Evolutionary conservation across 306 rosid genomes (phyloP).

Genomic region (Inga oerstediana): DNA sequence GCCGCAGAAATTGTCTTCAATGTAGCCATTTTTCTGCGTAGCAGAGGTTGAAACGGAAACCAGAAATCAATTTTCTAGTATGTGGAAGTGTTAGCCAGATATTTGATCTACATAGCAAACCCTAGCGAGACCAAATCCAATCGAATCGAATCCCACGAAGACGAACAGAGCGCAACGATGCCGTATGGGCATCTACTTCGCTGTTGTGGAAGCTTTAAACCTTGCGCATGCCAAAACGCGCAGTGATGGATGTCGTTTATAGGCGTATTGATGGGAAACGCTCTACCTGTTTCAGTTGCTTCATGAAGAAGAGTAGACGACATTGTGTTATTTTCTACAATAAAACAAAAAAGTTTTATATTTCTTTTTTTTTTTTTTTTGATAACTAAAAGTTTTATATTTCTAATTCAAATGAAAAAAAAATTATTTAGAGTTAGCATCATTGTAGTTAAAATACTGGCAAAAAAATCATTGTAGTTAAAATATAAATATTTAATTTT

Average conservation of each 20-base stretch:
- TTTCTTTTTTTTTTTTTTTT: too few relatives aligned
- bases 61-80: background rate
- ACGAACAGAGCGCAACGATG: background rate
- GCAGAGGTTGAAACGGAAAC: background rate
- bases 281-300: background rate
- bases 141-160: too few relatives aligned
- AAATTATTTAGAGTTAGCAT: background rate
- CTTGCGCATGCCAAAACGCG: background rate
- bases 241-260: background rate
- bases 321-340: too few relatives aligned
- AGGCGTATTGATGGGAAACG: background rate
- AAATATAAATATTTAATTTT: too few relatives aligned
- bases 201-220: background rate
- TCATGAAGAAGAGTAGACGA: too few relatives aligned
- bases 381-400: too few relatives aligned
- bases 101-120: background rate
- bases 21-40: constrained; percentile 42
- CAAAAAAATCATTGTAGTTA: too few relatives aligned
- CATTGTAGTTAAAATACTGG: too few relatives aligned
- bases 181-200: background rate
- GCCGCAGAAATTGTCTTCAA: constrained; percentile 57
- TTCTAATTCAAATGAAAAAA: constrained; percentile 41
- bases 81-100: background rate
- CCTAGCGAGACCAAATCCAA: background rate
- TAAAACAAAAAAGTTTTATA: too few relatives aligned